phyloP scores from a whole-genome alignment of 805 yeast species.

The Kurtzmaniella cleridarum region DNA sequence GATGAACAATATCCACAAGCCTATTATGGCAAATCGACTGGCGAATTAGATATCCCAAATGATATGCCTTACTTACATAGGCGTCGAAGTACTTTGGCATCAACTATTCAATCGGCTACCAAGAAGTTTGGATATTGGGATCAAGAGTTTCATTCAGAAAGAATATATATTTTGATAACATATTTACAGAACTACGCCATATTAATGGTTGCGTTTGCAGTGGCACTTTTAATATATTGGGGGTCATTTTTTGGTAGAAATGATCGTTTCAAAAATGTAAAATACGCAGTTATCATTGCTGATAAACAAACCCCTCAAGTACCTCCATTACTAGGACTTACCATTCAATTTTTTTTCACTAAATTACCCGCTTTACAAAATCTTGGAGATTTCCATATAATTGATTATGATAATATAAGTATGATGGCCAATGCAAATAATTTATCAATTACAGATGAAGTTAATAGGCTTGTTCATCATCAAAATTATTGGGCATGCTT shows the following conservation, averaged over 20 bases:
- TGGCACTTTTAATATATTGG: slow-evolving; percentile 27
- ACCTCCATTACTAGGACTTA: slow-evolving; percentile 19
- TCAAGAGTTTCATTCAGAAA: slow-evolving; percentile 17
- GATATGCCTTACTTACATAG: slow-evolving; percentile 1
- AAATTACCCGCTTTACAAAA: slow-evolving; percentile 14
- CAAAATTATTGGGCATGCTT: slow-evolving; percentile 26
- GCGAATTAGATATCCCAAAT: not conserved
- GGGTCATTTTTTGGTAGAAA: slow-evolving; percentile 22
- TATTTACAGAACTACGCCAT: slow-evolving; percentile 20
- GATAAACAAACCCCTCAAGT: slow-evolving; percentile 12
- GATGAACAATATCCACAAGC: slow-evolving; percentile 9
- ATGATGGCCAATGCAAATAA: slow-evolving; percentile 15
- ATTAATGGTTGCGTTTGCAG: slow-evolving; percentile 16
- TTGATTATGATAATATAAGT: slow-evolving; percentile 13
- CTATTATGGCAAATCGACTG: slow-evolving; percentile 3
- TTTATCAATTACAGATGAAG: slow-evolving; percentile 21
- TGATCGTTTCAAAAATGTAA: slow-evolving; percentile 14
- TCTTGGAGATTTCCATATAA: slow-evolving; percentile 20
- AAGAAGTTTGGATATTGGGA: slow-evolving; percentile 24
- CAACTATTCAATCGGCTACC: slow-evolving; percentile 15
- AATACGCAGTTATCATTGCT: slow-evolving; percentile 22
- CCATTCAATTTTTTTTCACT: slow-evolving; percentile 17
- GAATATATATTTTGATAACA: slow-evolving; percentile 17
- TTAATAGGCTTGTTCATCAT: slow-evolving; percentile 24
- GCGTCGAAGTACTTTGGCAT: slow-evolving; percentile 16